Percentiles rank a stretch among this genome's conserved stretches.
Evolutionary conservation across 495 filamentous ascomycete genomes (phyloP).

Genomic region (Cercophora sp.): DNA sequence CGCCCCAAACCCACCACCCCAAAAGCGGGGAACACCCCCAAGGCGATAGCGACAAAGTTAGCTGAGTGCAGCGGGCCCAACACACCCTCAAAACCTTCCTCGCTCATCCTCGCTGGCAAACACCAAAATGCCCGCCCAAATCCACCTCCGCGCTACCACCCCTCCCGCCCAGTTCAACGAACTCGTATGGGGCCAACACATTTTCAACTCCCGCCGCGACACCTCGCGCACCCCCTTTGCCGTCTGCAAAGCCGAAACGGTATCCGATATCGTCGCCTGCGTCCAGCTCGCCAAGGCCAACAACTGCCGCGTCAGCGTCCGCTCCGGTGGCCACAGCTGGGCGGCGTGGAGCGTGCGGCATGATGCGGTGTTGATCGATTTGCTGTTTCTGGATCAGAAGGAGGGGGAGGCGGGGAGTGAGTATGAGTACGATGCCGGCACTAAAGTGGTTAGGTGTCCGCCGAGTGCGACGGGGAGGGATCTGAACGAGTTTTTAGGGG

Average conservation of each 20-base stretch:
- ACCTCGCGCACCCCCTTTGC: conserved; percentile 38
- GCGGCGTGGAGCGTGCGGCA: conserved; percentile 50
- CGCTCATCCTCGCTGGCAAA: neutral
- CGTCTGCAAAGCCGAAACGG: conserved; percentile 39
- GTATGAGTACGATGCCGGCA: conserved; percentile 35
- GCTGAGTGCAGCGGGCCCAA: neutral
- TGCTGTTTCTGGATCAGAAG: conserved; percentile 8
- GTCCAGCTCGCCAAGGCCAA: conserved; percentile 41
- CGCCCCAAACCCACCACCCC: too few relatives aligned
- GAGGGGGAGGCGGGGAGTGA: conserved; percentile 6
- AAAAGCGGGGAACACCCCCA: too few relatives aligned
- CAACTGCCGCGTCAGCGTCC: conserved; percentile 43
- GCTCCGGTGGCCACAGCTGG: conserved; percentile 54
- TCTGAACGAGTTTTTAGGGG: conserved; percentile 37
- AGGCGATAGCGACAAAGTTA: too few relatives aligned
- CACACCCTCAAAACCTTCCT: neutral
- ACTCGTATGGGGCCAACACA: conserved; percentile 22
- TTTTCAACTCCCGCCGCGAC: conserved; percentile 33
- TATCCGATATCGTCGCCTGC: conserved; percentile 38
- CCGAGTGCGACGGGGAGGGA: conserved; percentile 43
- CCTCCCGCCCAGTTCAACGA: neutral
- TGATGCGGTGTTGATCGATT: conserved; percentile 48
- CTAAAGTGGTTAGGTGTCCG: conserved; percentile 33
- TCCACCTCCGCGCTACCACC: too few relatives aligned
- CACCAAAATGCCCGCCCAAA: neutral